Evolutionary conservation across 805 yeast species (phyloP), one percentile per base, ranked within the genome.

Genomic region (Nakazawaea ishiwadae): DNA sequence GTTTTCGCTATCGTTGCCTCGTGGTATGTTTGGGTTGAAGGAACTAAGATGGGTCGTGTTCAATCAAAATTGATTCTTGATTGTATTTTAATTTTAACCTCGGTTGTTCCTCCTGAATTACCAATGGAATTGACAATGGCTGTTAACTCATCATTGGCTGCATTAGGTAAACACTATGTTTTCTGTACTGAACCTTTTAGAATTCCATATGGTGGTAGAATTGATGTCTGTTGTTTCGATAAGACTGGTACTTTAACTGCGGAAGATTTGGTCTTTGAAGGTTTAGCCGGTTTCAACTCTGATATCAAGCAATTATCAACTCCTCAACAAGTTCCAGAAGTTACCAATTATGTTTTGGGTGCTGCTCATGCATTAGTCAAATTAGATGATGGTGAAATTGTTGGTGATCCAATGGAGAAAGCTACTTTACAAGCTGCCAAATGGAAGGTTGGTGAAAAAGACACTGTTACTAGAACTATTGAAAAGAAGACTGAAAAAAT

Each of bases 111-210:
- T 28, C 99, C 99, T 32, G 99, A 93, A 67, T 75, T 93, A 52
- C 99, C 99, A 45, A 93, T 93, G 98, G 99, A 93, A 69, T 75
- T 93, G 54, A 93, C 99, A 11, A 83, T 93, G 91, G 98, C 99
- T 46, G 99, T 93, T 31, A 93, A 93, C 65, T 75, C 85, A 29
- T 90, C 98, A 5, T 71, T 93, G 60, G 79, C 89, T 45, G 89
- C 97, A 3, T 73, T 93, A 50, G 80, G 84, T 53, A 93, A 93
- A 63, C 82, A 73, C 60, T 90, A 82, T 60, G 82, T 93, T 48
- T 93, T 84, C 69, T 93, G 99, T 71, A 93, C 99, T 32, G 99
- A 93, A 64, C 99, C 99, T 14, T 93, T 93, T 71, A 79, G 99
- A 68, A 90, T 93, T 51, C 98, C 99, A 41, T 78, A 84, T 58